Conservation (phyloP, 805 yeast genomes). For the Starmerella floris region DNA sequence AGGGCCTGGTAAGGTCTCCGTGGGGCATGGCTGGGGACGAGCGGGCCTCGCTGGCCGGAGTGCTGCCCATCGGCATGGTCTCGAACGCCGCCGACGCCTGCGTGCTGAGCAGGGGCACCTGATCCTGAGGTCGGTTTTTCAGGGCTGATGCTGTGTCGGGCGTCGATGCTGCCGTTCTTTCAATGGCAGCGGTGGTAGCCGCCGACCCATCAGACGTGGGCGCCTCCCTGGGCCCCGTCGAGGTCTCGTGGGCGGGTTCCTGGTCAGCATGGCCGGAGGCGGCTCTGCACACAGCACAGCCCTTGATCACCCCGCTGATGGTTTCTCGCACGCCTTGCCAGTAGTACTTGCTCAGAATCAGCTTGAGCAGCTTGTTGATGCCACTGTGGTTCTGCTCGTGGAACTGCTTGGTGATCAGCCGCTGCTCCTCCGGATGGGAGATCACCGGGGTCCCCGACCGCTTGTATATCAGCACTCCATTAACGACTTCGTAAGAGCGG, state of each 20-base stretch:
- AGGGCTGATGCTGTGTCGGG: too few relatives aligned
- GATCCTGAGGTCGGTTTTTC: too few relatives aligned
- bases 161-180: too few relatives aligned
- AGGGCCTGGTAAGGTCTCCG: too few relatives aligned
- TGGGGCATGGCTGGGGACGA: not conserved
- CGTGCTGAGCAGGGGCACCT: not conserved
- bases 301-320: conserved; percentile 61
- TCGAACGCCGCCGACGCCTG: too few relatives aligned
- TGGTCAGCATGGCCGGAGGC: not conserved
- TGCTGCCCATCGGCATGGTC: not conserved
- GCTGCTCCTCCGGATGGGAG: conserved; percentile 57
- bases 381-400: conserved; percentile 67
- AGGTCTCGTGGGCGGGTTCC: not conserved
- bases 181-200: too few relatives aligned
- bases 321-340: conserved; percentile 88
- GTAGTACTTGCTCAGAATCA: conserved; percentile 66
- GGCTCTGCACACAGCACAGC: conserved; percentile 52
- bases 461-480: conserved; percentile 62
- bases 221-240: too few relatives aligned
- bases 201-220: too few relatives aligned
- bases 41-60: not conserved
- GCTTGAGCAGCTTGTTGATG: conserved; percentile 71
- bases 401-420: conserved; percentile 55
- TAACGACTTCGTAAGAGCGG: conserved; percentile 55
- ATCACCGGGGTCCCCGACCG: conserved; percentile 61